phyloP scores from a whole-genome alignment of 441 rosid species.

The Pelargonium australe region DNA sequence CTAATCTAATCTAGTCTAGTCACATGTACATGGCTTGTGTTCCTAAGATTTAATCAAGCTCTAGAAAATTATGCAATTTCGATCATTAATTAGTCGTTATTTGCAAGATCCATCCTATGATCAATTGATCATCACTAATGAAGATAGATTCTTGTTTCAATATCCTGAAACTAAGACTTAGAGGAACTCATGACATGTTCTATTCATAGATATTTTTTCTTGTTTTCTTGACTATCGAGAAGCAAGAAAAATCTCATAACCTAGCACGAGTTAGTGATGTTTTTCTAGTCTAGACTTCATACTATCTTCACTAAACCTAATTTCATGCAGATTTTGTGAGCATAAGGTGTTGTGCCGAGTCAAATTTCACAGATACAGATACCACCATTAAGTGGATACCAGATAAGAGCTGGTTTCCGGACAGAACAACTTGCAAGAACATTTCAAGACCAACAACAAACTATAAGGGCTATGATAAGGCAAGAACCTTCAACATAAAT shows the following conservation, averaged over 20 bases:
- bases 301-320: constrained; percentile 6
- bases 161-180: constrained; percentile 9
- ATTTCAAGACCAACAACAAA: constrained; percentile 21
- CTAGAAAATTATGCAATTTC: no score
- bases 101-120: no score
- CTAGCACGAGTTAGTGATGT: not conserved
- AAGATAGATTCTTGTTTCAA: constrained; percentile 19
- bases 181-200: not conserved
- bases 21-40: no score
- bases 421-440: constrained; percentile 25
- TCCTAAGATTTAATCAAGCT: no score
- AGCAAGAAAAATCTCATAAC: no score
- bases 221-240: not conserved
- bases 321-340: constrained; percentile 44
- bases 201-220: not conserved
- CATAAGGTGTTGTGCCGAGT: constrained; percentile 50
- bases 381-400: constrained; percentile 31
- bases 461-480: constrained; percentile 21
- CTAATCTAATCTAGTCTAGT: not conserved
- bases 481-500: constrained; percentile 31
- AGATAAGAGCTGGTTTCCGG: constrained; percentile 40
- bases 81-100: no score
- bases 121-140: not conserved
- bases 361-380: constrained; percentile 24
- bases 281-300: not conserved